phyloP scores from a whole-genome alignment of 352 stramenopile species.

The Globisporangium acanthophoron region DNA sequence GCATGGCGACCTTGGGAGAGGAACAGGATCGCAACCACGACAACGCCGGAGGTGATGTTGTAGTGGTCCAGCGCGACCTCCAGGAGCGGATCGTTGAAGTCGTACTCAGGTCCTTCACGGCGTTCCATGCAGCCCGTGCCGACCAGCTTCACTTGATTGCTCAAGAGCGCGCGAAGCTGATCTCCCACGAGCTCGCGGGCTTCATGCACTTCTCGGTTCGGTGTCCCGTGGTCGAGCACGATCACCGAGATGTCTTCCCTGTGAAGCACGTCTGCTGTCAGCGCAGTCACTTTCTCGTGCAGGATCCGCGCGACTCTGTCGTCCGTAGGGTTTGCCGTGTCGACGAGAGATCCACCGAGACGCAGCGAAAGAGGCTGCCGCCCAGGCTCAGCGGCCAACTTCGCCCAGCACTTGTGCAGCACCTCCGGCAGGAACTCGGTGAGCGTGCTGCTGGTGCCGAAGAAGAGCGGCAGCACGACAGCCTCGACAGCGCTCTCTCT shows the following conservation, averaged over 20 bases:
- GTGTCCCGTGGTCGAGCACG: slow-evolving; percentile 74
- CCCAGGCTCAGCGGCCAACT: background rate
- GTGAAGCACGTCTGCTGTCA: slow-evolving; percentile 22
- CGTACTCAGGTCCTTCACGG: slow-evolving; percentile 55
- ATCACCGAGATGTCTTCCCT: slow-evolving; percentile 45
- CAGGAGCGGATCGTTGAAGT: slow-evolving; percentile 83
- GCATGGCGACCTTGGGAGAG: slow-evolving; percentile 71
- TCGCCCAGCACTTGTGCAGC: slow-evolving; percentile 37
- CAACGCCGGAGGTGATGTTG: slow-evolving; percentile 43
- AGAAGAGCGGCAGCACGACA: slow-evolving; percentile 75
- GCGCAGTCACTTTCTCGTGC: slow-evolving; percentile 34
- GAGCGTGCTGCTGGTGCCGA: slow-evolving; percentile 67
- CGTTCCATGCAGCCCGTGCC: slow-evolving; percentile 74
- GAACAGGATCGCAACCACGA: slow-evolving; percentile 75
- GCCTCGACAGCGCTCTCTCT: slow-evolving; percentile 15
- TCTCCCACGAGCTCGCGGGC: slow-evolving; percentile 49
- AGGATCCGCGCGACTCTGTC: slow-evolving; percentile 63
- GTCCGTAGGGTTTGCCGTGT: slow-evolving; percentile 37
- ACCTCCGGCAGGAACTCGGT: slow-evolving; percentile 70
- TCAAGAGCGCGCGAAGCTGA: slow-evolving; percentile 38
- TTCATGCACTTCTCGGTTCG: slow-evolving; percentile 64
- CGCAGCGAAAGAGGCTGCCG: slow-evolving; percentile 21
- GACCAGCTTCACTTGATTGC: slow-evolving; percentile 35
- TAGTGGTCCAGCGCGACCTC: slow-evolving; percentile 58
- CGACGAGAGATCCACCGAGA: slow-evolving; percentile 55